Evolutionary conservation across 306 rosid genomes (phyloP).

Genomic region (Pterocarpus macrocarpus): DNA sequence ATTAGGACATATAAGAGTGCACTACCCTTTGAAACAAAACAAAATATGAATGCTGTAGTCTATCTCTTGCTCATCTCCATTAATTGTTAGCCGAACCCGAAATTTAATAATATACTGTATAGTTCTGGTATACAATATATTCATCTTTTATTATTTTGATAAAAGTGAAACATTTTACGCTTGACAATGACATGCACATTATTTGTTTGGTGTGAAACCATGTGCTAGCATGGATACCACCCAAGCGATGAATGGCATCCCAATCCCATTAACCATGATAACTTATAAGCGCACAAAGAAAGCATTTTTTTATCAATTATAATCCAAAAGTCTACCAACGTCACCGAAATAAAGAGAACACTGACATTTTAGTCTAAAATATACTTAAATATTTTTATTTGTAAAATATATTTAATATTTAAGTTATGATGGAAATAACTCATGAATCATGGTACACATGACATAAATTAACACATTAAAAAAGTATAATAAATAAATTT

Average conservation of each 20-base stretch:
- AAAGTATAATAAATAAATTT: no score
- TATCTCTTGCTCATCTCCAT: neutral
- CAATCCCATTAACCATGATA: neutral
- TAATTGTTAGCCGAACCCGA: neutral
- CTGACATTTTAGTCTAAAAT: no score
- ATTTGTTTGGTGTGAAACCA: neutral
- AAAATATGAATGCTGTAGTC: neutral
- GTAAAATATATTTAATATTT: no score
- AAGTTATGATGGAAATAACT: no score
- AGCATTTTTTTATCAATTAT: neutral
- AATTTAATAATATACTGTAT: slow-evolving; percentile 5
- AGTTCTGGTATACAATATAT: neutral
- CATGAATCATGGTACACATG: no score
- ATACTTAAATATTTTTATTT: no score
- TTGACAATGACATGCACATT: slow-evolving; percentile 9
- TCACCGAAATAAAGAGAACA: neutral
- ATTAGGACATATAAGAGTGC: no score
- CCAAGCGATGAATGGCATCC: slow-evolving; percentile 16
- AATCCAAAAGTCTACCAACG: neutral
- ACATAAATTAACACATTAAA: no score
- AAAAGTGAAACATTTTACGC: neutral
- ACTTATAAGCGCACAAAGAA: neutral
- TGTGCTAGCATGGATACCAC: slow-evolving; percentile 14
- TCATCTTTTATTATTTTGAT: neutral
- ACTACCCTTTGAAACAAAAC: no score